A percentile compares a stretch with the other conserved stretches of the same genome.
These are phyloP conservation scores for Ashbya aceris DNA, from an alignment of 1,139 yeast species.

Conservation along the genomic window DNA sequence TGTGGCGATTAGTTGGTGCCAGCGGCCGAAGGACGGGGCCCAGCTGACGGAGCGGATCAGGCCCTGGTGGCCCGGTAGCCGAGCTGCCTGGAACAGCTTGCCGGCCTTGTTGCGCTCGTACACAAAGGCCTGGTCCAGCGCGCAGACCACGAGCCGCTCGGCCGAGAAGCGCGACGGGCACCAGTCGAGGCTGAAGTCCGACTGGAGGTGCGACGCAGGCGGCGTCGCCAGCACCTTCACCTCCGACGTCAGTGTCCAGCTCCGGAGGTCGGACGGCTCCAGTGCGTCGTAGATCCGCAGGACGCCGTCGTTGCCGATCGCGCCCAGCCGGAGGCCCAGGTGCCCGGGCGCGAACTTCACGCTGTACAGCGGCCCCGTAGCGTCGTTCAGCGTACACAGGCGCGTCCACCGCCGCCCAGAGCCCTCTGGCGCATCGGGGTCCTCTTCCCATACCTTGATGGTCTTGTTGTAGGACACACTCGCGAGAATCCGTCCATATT, in stretches of 20 bases:
- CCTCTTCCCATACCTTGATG: conserved; percentile 85
- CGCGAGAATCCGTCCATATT: conserved; percentile 78
- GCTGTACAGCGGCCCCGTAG: conserved; percentile 83
- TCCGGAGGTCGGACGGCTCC: conserved; percentile 76
- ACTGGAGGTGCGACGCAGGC: conserved; percentile 76
- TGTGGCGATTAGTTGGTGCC: conserved; percentile 81
- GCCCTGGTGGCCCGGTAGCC: conserved; percentile 71
- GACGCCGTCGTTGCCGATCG: conserved; percentile 86
- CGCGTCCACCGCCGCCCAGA: conserved; percentile 77
- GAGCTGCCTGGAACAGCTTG: conserved; percentile 38
- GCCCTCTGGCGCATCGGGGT: conserved; percentile 63
- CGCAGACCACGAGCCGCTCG: conserved; percentile 78
- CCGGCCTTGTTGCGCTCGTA: conserved; percentile 46
- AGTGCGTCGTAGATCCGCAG: conserved; percentile 79
- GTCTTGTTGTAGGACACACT: conserved; percentile 81
- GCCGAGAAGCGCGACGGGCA: conserved; percentile 79
- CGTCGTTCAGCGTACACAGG: conserved; percentile 69
- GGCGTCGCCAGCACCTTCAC: conserved; percentile 54
- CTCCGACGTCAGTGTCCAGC: conserved; percentile 75
- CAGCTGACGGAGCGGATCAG: conserved; percentile 83
- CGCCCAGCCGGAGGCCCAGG: conserved; percentile 71
- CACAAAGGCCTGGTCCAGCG: conserved; percentile 77
- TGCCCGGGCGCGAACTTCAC: conserved; percentile 85
- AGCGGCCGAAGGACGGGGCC: conserved; percentile 96
- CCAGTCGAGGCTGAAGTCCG: conserved; percentile 86